phyloP scores from a whole-genome alignment of 2,329 filamentous ascomycete genomes.

The Passalora sequoiae region DNA sequence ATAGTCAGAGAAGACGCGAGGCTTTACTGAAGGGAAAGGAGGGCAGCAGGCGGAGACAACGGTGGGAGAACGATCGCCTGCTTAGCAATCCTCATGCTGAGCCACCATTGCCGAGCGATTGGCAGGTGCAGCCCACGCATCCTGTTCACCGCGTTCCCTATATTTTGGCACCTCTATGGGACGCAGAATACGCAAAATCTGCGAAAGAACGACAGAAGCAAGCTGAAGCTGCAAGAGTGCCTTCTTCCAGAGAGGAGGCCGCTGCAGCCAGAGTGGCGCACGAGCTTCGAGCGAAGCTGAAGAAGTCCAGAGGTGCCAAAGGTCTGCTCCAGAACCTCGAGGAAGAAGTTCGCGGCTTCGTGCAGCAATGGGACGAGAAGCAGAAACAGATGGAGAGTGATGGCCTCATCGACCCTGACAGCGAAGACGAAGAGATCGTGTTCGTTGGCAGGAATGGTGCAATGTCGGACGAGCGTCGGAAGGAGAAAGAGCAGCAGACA shows the following conservation, averaged over 20 bases:
- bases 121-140: conserved; percentile 76
- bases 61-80: conserved; percentile 95
- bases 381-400: conserved; percentile 44
- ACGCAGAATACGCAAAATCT: conserved; percentile 47
- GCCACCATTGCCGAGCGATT: conserved; percentile 76
- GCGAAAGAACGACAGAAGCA: conserved; percentile 32
- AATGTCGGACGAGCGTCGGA: conserved; percentile 55
- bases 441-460: conserved; percentile 69
- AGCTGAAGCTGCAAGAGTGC: conserved; percentile 44
- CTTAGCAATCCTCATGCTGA: conserved; percentile 80
- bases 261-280: conserved; percentile 59
- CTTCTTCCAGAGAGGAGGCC: conserved; percentile 45
- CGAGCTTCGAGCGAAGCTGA: conserved; percentile 73
- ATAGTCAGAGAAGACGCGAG: conserved; percentile 64
- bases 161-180: conserved; percentile 82
- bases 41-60: conserved; percentile 74
- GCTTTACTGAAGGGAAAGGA: conserved; percentile 82
- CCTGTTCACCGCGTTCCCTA: conserved; percentile 76
- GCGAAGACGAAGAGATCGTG: conserved; percentile 80
- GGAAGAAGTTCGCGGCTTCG: conserved; percentile 72
- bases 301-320: conserved; percentile 72
- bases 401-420: conserved; percentile 44
- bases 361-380: conserved; percentile 55
- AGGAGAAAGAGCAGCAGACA: conserved; percentile 49
- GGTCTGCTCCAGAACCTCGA: conserved; percentile 79